phyloP scores from a whole-genome alignment of 257 asterid genomes.

The Craterostigma plantagineum region DNA sequence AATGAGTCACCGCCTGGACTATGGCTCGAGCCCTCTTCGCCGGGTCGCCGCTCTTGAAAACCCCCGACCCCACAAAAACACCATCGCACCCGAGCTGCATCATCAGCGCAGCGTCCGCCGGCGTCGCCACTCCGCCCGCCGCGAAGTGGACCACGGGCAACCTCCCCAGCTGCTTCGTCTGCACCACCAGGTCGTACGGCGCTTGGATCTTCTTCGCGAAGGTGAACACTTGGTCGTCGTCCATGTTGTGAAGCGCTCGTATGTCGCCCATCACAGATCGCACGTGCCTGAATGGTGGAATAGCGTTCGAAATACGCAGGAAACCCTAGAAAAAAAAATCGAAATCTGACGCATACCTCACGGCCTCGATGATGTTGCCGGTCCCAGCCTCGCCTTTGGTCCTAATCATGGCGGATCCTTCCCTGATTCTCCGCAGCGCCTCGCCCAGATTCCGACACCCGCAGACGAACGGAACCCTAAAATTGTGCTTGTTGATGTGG shows the following conservation, averaged over 20 bases:
- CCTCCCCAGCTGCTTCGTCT: conserved; percentile 2
- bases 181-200: conserved; percentile 5
- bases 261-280: conserved; percentile 47
- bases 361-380: conserved; percentile 51
- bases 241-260: conserved; percentile 1
- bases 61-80: conserved; percentile 1
- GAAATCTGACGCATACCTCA: conserved; percentile 56
- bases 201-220: conserved; percentile 4
- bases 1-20: background rate
- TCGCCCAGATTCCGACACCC: conserved; percentile 62
- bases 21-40: conserved; percentile 2
- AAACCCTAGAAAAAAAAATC: too few species aligned
- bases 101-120: conserved; percentile 6
- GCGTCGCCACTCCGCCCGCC: conserved; percentile 4
- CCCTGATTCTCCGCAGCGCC: conserved; percentile 44
- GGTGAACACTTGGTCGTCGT: conserved; percentile 6
- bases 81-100: conserved; percentile 7
- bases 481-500: conserved; percentile 50
- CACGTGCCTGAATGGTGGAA: conserved; percentile 13
- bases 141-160: conserved; percentile 6
- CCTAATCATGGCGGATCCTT: conserved; percentile 58
- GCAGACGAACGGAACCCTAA: conserved; percentile 50
- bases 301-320: too few species aligned
- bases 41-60: conserved; percentile 5
- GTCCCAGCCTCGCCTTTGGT: conserved; percentile 61